Base-by-base conservation (phyloP, 768 basidiomycete species). In the Chiua virens region DNA sequence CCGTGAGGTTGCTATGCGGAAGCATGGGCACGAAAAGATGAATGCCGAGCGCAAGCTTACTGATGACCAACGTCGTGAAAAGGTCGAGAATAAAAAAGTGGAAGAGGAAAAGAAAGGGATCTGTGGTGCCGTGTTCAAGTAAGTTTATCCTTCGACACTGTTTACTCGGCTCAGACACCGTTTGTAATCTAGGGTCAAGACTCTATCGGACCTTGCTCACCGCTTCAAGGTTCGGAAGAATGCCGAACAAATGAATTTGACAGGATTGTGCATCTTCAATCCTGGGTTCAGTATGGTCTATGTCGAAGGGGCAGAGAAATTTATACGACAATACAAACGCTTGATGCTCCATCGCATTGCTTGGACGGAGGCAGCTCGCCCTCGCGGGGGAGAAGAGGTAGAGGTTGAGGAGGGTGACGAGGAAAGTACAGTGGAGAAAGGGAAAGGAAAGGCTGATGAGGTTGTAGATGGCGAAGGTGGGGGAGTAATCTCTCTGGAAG, bases 191-290 rank as follows among this genome's bases (percentile, higher is more conserved):
- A 92, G 93, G 73, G 78, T 99, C 58, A 87, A 88, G 66, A 87
- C 81, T 49, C 82, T 99, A 41, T 79, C 85, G n/a, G 94, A 98
- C 66, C 92, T 89, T 2, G 79, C 90, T 11, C 97, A 99, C 61
- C 86, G 90, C 53, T 98, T 92, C 79, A 99, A 98, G 75, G 90
- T 98, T 46, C 85, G 90, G 52, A 94, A 91, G 77, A 98, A 98
- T 61, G 97, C 97, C 1, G 90, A 96, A 63, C 93, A 97, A 66
- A 78, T 87, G 66, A 85, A 82, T 53, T 76, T 98, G 14, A 86
- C 91, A 0, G 97, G 97, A 10, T 73, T 95, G 32, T 93, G 90
- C 63, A 87, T 97, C 63, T 92, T 93, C 80, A 85, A 95, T 64
- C 88, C 93, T 0, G 72, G 79, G 27, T 98, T 98, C 76, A 86